These are phyloP conservation scores for Podospora bellae-mahoneyi DNA, from an alignment of 495 filamentous ascomycete genomes.

Conservation along the genomic window DNA sequence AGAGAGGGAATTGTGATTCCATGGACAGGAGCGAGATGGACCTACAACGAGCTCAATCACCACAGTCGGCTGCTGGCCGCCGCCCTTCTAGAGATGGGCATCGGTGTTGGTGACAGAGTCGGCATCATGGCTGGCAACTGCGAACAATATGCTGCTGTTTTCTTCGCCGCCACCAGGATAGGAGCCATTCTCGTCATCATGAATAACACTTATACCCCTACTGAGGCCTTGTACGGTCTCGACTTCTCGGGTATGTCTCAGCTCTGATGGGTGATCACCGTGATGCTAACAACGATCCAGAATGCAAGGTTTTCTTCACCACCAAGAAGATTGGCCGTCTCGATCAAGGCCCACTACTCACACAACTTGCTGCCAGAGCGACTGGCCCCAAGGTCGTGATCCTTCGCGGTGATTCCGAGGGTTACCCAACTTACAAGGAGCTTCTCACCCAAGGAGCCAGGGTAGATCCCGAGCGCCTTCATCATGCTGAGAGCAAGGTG, in stretches of 20 bases:
- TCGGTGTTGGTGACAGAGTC: constrained; percentile 60
- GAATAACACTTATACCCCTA: constrained; percentile 68
- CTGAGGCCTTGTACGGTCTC: constrained; percentile 61
- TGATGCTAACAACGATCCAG: constrained; percentile 23
- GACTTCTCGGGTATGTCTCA: constrained; percentile 54
- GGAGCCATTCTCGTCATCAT: constrained; percentile 65
- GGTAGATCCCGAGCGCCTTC: constrained; percentile 32
- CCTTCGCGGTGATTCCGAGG: constrained; percentile 48
- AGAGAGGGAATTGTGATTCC: constrained; percentile 62
- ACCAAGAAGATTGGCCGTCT: constrained; percentile 58
- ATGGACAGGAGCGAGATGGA: constrained; percentile 65
- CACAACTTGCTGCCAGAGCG: constrained; percentile 42
- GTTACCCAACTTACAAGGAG: constrained; percentile 52
- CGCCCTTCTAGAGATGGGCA: constrained; percentile 56
- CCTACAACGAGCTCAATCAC: constrained; percentile 60
- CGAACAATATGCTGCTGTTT: constrained; percentile 64
- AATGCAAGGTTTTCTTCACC: constrained; percentile 62
- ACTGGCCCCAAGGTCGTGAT: constrained; percentile 49
- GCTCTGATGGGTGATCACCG: not conserved
- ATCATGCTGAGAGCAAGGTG: constrained; percentile 42
- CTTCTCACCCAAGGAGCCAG: constrained; percentile 47
- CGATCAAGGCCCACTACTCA: constrained; percentile 52
- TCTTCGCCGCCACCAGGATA: constrained; percentile 65
- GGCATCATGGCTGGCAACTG: constrained; percentile 72
- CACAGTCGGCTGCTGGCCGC: constrained; percentile 57